Evolutionary conservation across 306 rosid species (phyloP).

Genomic region (Pterocarpus macrocarpus): DNA sequence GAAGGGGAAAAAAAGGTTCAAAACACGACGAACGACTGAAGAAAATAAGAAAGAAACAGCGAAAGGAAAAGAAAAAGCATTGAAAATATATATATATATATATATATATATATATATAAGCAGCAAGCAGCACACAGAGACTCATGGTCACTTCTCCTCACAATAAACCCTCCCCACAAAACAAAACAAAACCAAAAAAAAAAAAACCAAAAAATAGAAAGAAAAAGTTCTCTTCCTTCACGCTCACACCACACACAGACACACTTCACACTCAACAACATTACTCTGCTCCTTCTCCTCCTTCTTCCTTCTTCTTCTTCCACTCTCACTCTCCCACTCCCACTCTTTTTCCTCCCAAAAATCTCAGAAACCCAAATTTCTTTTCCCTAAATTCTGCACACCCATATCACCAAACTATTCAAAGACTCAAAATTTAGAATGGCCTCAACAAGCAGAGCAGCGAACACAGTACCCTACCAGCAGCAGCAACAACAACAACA

Average conservation of each 20-base stretch:
- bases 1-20: no score
- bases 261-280: background rate
- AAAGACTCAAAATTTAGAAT: background rate
- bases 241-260: background rate
- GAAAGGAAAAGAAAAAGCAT: background rate
- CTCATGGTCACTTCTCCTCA: background rate
- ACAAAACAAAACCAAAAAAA: background rate
- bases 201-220: no score
- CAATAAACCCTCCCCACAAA: background rate
- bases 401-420: background rate
- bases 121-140: background rate
- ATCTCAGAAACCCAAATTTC: background rate
- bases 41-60: background rate
- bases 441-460: constrained; percentile 44
- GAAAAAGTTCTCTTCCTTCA: background rate
- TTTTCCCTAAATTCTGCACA: background rate
- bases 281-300: background rate
- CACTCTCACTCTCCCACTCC: background rate
- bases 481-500: background rate
- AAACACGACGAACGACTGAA: background rate
- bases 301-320: background rate
- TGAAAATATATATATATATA: no score
- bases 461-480: background rate
- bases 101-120: no score
- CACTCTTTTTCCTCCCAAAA: background rate